A percentile compares a stretch with the other conserved stretches of the same genome.
Evolutionary conservation across 441 rosid genomes (phyloP).

Genomic region (Jatropha podagrica): DNA sequence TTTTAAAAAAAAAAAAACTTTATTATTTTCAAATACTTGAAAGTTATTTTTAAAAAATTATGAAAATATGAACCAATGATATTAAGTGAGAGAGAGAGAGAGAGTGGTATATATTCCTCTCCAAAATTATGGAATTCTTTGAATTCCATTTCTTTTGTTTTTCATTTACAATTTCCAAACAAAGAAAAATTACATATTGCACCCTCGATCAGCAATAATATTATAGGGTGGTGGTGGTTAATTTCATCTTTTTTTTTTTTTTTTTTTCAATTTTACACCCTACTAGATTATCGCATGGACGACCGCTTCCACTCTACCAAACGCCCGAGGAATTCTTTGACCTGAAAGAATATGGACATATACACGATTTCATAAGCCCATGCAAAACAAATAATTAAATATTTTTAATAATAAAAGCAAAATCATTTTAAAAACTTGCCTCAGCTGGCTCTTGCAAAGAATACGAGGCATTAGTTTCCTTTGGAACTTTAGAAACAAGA

Average conservation of each 20-base stretch:
- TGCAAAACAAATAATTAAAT: not conserved
- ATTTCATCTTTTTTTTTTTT: not conserved
- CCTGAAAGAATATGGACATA: slow-evolving; percentile 38
- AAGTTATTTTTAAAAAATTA: too few relatives aligned
- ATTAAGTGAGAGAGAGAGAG: not conserved
- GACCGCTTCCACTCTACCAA: slow-evolving; percentile 70
- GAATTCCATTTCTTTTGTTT: slow-evolving; percentile 13
- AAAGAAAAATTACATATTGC: slow-evolving; percentile 24
- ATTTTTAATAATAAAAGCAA: not conserved
- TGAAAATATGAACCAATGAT: too few relatives aligned
- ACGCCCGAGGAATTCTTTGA: slow-evolving; percentile 60
- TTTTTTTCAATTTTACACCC: slow-evolving; percentile 1
- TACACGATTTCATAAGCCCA: not conserved
- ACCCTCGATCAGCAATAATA: slow-evolving; percentile 5
- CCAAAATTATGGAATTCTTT: slow-evolving; percentile 20
- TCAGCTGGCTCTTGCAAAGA: slow-evolving; percentile 73
- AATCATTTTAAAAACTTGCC: slow-evolving; percentile 37
- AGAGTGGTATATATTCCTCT: not conserved
- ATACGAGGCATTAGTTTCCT: slow-evolving; percentile 70
- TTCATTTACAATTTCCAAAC: slow-evolving; percentile 9
- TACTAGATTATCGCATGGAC: slow-evolving; percentile 10
- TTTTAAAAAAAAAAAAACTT: too few relatives aligned
- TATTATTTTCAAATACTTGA: too few relatives aligned
- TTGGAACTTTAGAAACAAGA: slow-evolving; percentile 74
- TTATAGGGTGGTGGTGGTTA: not conserved